Percentiles rank a stretch among this genome's conserved stretches.
Conservation (phyloP, 768 basidiomycete genomes). For the Hygrocybe coccinea region DNA sequence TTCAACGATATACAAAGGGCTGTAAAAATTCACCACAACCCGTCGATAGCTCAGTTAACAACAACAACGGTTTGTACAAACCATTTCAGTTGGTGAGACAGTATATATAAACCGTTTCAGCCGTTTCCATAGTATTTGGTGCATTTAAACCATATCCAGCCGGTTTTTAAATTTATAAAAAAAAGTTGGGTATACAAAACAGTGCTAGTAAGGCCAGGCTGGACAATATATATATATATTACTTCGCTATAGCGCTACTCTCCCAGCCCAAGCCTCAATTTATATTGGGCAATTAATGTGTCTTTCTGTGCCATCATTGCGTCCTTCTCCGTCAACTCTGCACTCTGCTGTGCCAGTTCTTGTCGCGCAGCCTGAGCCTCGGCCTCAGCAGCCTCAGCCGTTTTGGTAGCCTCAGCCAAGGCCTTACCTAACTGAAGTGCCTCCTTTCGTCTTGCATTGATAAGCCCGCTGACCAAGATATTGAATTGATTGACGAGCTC, state of each 20-base stretch:
- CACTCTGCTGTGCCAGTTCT: not conserved
- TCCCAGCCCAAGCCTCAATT: too few relatives aligned
- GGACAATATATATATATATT: too few relatives aligned
- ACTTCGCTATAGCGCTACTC: too few relatives aligned
- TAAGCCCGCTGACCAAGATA: not conserved
- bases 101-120: not conserved
- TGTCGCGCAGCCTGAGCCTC: not conserved
- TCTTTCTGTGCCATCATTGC: too few relatives aligned
- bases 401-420: not conserved
- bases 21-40: not conserved
- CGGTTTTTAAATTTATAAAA: not conserved
- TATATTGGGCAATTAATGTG: too few relatives aligned
- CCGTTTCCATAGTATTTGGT: too few relatives aligned
- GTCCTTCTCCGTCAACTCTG: not conserved
- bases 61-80: not conserved
- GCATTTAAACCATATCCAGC: not conserved
- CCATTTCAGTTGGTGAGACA: not conserved
- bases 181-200: not conserved
- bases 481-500: not conserved
- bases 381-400: not conserved
- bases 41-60: not conserved
- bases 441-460: not conserved
- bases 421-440: not conserved
- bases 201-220: too few relatives aligned
- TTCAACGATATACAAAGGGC: not conserved